Conservation (phyloP, 2,329 filamentous ascomycete species). For the Aspergillus ochraceus region DNA sequence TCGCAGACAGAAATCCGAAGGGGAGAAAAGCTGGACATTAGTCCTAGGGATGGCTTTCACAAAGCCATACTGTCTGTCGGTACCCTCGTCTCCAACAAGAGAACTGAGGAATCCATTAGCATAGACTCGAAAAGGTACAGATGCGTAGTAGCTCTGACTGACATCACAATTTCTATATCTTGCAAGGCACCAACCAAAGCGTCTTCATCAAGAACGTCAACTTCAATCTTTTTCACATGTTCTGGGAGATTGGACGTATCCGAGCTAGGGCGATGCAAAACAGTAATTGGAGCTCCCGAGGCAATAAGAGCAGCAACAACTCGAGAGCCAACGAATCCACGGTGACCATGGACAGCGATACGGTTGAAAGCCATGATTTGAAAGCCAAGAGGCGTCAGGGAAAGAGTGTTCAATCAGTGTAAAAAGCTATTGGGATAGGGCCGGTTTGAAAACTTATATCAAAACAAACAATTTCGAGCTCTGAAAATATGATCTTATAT, state of each 20-base stretch:
- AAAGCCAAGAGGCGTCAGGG: conserved; percentile 14
- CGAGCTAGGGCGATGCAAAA: conserved; percentile 18
- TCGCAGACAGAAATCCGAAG: conserved; percentile 15
- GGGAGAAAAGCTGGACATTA: conserved; percentile 18
- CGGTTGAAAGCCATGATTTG: conserved; percentile 36
- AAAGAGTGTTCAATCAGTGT: too few relatives aligned
- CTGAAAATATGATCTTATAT: too few relatives aligned
- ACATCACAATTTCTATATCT: conserved; percentile 23
- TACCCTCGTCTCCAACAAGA: conserved; percentile 18
- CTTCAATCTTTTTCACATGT: conserved; percentile 7
- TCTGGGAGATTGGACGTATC: conserved; percentile 10
- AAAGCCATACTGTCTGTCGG: conserved; percentile 11
- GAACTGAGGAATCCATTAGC: conserved; percentile 12
- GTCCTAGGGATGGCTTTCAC: conserved; percentile 19
- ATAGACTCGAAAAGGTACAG: neutral
- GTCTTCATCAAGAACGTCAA: conserved; percentile 16
- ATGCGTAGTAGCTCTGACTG: neutral
- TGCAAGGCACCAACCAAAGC: conserved; percentile 8
- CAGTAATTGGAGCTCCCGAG: conserved; percentile 15
- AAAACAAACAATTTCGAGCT: too few relatives aligned
- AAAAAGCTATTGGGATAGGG: too few relatives aligned
- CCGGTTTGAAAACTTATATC: too few relatives aligned
- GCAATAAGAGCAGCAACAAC: conserved; percentile 13
- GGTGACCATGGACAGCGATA: conserved; percentile 21
- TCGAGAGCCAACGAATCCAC: conserved; percentile 18